phyloP scores from a whole-genome alignment of 805 yeast genomes.

The Lipomyces mesembrius region DNA sequence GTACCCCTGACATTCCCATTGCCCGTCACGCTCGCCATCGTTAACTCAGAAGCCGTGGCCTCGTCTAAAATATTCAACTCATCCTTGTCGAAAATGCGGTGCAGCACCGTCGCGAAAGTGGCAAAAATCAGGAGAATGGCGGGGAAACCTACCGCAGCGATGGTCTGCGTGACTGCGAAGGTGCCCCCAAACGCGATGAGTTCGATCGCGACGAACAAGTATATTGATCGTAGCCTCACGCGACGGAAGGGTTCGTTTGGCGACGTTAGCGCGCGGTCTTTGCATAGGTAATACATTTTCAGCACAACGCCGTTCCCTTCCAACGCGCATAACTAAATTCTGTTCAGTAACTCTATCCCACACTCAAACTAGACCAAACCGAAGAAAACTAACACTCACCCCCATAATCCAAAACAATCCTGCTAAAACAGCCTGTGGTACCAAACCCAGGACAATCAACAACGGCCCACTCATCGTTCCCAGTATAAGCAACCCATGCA shows the following conservation, averaged over 20 bases:
- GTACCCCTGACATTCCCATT: background rate
- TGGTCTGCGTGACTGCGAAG: slow-evolving; percentile 81
- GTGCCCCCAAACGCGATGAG: slow-evolving; percentile 76
- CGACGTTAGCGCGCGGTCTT: slow-evolving; percentile 57
- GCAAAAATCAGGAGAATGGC: slow-evolving; percentile 76
- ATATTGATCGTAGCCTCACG: slow-evolving; percentile 49
- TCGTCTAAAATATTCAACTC: slow-evolving; percentile 71
- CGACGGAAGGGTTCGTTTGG: slow-evolving; percentile 44
- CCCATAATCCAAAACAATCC: slow-evolving; percentile 97
- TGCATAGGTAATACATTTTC: slow-evolving; percentile 63
- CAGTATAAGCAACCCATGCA: slow-evolving; percentile 81
- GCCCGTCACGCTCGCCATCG: slow-evolving; percentile 39
- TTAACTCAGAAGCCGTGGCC: slow-evolving; percentile 50
- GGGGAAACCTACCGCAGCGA: slow-evolving; percentile 94
- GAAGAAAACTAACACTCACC: slow-evolving; percentile 42
- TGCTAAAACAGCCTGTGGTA: slow-evolving; percentile 91
- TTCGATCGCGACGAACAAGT: slow-evolving; percentile 61
- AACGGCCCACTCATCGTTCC: slow-evolving; percentile 92
- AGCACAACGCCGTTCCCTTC: slow-evolving; percentile 66
- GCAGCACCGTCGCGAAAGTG: slow-evolving; percentile 66
- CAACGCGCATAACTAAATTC: slow-evolving; percentile 55
- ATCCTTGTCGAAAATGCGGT: slow-evolving; percentile 60
- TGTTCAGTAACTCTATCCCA: background rate
- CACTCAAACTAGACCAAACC: background rate
- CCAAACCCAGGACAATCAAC: slow-evolving; percentile 73